Evolutionary conservation across 495 filamentous ascomycete genomes (phyloP).

Genomic region (Bombardia bombarda): DNA sequence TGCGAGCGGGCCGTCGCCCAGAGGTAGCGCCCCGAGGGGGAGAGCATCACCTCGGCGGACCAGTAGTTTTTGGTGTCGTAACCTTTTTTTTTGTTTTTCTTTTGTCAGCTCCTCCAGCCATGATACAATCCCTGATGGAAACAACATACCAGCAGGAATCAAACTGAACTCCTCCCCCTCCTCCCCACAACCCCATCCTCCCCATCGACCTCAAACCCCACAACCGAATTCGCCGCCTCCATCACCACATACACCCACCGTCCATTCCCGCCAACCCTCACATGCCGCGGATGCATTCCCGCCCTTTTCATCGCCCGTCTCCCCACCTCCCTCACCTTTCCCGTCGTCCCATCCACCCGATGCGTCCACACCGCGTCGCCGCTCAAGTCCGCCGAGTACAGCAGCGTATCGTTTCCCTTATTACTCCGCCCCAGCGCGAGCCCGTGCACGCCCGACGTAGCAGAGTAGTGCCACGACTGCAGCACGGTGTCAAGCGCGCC

Average conservation of each 20-base stretch:
- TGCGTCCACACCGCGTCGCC: conserved; percentile 30
- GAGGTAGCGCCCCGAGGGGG: conserved; percentile 19
- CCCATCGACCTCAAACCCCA: conserved; percentile 3
- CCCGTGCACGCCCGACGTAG: conserved; percentile 25
- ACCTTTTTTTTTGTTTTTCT: too few relatives aligned
- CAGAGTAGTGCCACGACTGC: conserved; percentile 19
- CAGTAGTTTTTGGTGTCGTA: conserved; percentile 18
- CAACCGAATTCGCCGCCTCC: conserved; percentile 13
- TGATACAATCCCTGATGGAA: too few relatives aligned
- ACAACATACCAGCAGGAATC: too few relatives aligned
- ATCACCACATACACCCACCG: conserved; percentile 22
- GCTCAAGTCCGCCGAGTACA: conserved; percentile 28
- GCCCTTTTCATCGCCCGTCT: not conserved
- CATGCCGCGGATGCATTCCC: conserved; percentile 19
- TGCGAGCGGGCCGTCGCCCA: conserved; percentile 27
- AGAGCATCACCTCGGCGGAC: conserved; percentile 31
- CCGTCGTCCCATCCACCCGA: conserved; percentile 15
- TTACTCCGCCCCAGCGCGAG: conserved; percentile 16
- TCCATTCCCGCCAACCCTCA: conserved; percentile 21
- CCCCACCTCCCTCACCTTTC: conserved; percentile 2
- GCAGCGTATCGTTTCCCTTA: not conserved
- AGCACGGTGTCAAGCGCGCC: conserved; percentile 18
- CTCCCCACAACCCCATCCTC: too few relatives aligned
- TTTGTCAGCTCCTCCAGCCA: too few relatives aligned
- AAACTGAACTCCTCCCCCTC: too few relatives aligned